Percentiles rank a stretch among this genome's conserved stretches.
These are phyloP conservation scores for Pseudonitzschia multiseries DNA, from an alignment of 108 stramenopile genomes.

Conservation along the genomic window DNA sequence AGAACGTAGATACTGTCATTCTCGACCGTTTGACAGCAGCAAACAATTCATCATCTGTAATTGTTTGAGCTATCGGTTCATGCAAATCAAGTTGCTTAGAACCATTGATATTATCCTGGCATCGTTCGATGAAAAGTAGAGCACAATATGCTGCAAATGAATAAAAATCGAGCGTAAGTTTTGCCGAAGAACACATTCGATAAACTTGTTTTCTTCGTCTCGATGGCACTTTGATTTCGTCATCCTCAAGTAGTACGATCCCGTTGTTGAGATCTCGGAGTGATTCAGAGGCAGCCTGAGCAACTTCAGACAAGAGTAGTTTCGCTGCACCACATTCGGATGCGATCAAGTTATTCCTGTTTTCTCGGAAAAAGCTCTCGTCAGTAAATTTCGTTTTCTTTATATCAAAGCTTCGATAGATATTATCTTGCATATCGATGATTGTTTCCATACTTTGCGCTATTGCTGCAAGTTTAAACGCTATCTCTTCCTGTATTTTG, in stretches of 20 bases:
- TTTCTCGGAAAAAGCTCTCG: constrained; percentile 10
- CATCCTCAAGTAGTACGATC: neutral
- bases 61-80: neutral
- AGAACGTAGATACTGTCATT: constrained; percentile 42
- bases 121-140: constrained; percentile 10
- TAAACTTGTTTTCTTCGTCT: constrained; percentile 9
- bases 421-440: neutral
- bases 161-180: constrained; percentile 21
- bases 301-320: constrained; percentile 14
- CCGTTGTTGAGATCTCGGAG: constrained; percentile 12
- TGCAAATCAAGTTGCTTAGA: neutral
- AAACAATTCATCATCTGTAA: constrained; percentile 16
- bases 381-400: neutral
- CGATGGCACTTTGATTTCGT: constrained; percentile 5
- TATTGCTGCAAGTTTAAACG: neutral
- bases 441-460: neutral
- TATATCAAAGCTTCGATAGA: neutral
- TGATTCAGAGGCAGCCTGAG: constrained; percentile 2
- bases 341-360: constrained; percentile 2
- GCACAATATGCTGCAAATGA: constrained; percentile 14
- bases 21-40: constrained; percentile 42
- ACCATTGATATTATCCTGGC: constrained; percentile 6
- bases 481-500: neutral
- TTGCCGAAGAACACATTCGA: constrained; percentile 19
- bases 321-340: constrained; percentile 18